Conservation (phyloP, 768 basidiomycete genomes). For the Pisolithus orientalis region DNA sequence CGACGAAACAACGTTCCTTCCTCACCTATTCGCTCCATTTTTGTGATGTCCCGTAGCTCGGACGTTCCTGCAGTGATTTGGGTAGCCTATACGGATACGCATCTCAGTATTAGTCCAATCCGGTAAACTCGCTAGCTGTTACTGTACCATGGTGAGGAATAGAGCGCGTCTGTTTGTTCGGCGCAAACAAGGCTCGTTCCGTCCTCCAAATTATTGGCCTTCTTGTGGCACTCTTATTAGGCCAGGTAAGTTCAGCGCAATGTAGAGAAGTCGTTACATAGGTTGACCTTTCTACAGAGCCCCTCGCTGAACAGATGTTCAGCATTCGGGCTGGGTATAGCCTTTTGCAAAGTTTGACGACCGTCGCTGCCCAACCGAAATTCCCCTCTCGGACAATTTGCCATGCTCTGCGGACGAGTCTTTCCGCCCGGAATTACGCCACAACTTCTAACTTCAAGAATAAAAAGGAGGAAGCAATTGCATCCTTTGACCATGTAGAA, state of each 20-base stretch:
- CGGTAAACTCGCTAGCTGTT: background rate
- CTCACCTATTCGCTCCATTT: conserved; percentile 89
- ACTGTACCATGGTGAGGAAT: conserved; percentile 22
- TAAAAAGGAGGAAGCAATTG: conserved; percentile 23
- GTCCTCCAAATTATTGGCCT: background rate
- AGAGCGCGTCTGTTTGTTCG: conserved; percentile 29
- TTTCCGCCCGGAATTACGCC: conserved; percentile 26
- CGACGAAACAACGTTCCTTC: background rate
- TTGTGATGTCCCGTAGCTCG: conserved; percentile 80
- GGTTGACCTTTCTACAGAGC: background rate
- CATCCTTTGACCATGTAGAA: conserved; percentile 34
- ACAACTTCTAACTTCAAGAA: conserved; percentile 12
- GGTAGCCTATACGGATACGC: conserved; percentile 39
- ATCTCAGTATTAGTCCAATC: conserved; percentile 4
- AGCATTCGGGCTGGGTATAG: conserved; percentile 13
- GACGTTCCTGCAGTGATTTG: conserved; percentile 74
- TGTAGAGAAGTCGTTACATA: background rate
- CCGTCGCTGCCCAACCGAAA: conserved; percentile 4
- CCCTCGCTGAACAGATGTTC: conserved; percentile 6
- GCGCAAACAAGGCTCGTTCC: conserved; percentile 22
- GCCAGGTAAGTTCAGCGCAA: conserved; percentile 2
- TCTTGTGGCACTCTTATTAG: background rate
- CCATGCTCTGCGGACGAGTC: conserved; percentile 8
- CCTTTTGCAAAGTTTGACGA: conserved; percentile 11
- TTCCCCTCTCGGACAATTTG: background rate